Conservation (phyloP, 495 filamentous ascomycete species). For the Tuber indicum region DNA sequence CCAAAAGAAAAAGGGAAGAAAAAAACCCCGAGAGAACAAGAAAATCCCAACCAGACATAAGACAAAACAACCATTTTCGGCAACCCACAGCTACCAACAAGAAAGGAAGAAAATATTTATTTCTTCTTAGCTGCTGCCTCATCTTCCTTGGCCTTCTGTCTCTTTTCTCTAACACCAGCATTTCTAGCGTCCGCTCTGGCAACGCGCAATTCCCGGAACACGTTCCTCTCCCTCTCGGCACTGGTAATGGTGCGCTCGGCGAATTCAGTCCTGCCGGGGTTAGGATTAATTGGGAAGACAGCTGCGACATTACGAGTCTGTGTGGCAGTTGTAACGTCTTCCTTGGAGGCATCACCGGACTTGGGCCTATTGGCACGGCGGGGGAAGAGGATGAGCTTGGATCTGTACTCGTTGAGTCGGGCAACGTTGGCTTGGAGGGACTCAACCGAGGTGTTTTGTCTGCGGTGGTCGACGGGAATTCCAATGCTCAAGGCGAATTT, state of each 20-base stretch:
- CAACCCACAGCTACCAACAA: neutral
- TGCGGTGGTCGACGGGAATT: slow-evolving; percentile 93
- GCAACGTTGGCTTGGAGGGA: slow-evolving; percentile 86
- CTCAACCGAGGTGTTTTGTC: slow-evolving; percentile 92
- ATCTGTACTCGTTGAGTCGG: slow-evolving; percentile 92
- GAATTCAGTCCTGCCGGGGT: slow-evolving; percentile 59
- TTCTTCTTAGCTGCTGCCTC: slow-evolving; percentile 80
- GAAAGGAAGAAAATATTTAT: slow-evolving; percentile 50
- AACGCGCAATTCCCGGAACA: slow-evolving; percentile 76
- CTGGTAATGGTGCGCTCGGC: slow-evolving; percentile 71
- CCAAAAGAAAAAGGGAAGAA: neutral
- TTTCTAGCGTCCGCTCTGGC: slow-evolving; percentile 78
- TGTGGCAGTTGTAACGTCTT: slow-evolving; percentile 74
- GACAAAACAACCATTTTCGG: neutral
- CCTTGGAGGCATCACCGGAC: slow-evolving; percentile 77
- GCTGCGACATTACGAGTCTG: slow-evolving; percentile 55
- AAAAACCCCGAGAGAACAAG: neutral
- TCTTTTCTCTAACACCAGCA: slow-evolving; percentile 82
- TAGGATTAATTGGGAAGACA: slow-evolving; percentile 65
- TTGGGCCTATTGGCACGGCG: slow-evolving; percentile 87
- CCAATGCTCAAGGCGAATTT: slow-evolving; percentile 90
- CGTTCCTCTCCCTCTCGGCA: slow-evolving; percentile 59
- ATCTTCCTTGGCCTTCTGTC: slow-evolving; percentile 86
- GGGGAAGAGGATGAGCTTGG: slow-evolving; percentile 92
- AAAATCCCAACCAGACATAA: neutral